A percentile compares a stretch with the other conserved stretches of the same genome.
phyloP scores from a whole-genome alignment of 2,329 filamentous ascomycete species.

The Myriosclerotinia scirpicola region DNA sequence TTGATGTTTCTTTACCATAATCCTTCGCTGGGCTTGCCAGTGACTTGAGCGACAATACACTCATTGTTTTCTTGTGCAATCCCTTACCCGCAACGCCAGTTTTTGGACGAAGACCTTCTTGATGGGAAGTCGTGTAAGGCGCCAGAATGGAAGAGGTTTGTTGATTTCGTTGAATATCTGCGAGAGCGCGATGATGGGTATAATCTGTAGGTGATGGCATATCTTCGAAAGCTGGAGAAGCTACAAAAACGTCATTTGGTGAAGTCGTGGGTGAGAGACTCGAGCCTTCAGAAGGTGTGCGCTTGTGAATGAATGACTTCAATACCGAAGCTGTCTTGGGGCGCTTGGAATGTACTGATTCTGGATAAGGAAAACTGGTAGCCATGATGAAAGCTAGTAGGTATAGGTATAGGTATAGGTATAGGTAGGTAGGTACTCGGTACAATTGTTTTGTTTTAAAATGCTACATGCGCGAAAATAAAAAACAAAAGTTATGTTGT shows the following conservation, averaged over 20 bases:
- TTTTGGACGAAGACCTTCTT: constrained; percentile 39
- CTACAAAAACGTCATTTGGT: constrained; percentile 29
- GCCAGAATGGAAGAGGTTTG: constrained; percentile 45
- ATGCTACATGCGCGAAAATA: constrained; percentile 8
- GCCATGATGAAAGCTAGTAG: constrained; percentile 37
- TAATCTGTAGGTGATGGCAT: constrained; percentile 41
- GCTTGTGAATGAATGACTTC: constrained; percentile 40
- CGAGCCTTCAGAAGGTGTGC: constrained; percentile 37
- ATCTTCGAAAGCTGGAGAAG: constrained; percentile 31
- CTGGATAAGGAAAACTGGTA: constrained; percentile 33
- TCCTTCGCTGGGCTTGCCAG: constrained; percentile 40
- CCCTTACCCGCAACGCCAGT: constrained; percentile 42
- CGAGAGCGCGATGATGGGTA: constrained; percentile 49
- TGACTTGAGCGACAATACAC: constrained; percentile 49
- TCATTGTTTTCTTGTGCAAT: constrained; percentile 49
- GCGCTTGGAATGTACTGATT: constrained; percentile 36
- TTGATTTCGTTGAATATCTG: constrained; percentile 59
- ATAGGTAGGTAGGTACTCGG: not conserved
- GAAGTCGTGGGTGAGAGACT: constrained; percentile 31
- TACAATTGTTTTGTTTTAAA: constrained; percentile 2
- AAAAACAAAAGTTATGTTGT: not conserved
- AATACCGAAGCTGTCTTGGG: constrained; percentile 40
- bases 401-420: too few species aligned
- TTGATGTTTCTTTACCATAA: constrained; percentile 44
- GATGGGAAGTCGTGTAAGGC: constrained; percentile 43